These are phyloP conservation scores for Colletotrichum cereale DNA, from an alignment of 2,329 filamentous ascomycete species.

Conservation along the genomic window DNA sequence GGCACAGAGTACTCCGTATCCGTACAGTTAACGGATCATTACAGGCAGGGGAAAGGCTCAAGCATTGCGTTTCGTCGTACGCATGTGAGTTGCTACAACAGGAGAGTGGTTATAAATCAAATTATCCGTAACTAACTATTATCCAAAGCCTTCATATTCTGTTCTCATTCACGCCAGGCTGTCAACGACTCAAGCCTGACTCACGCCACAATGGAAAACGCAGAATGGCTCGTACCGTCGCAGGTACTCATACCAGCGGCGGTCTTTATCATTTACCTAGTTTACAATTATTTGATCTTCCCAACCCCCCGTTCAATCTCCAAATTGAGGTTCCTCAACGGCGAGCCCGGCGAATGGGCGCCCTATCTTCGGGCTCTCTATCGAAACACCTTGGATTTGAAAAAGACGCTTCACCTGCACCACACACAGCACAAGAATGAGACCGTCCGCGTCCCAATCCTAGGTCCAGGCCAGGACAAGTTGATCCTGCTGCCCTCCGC, in stretches of 20 bases:
- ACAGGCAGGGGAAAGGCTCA: background rate
- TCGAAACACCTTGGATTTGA: constrained; percentile 20
- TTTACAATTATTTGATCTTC: background rate
- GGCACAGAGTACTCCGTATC: background rate
- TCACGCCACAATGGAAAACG: background rate
- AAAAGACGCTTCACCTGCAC: constrained; percentile 21
- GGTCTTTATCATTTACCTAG: background rate
- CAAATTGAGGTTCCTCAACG: constrained; percentile 13
- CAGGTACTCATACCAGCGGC: background rate
- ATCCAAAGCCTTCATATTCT: background rate
- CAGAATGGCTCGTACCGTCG: background rate
- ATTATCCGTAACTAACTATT: too few species aligned
- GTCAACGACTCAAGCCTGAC: background rate
- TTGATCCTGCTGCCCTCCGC: constrained; percentile 10
- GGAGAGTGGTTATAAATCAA: too few species aligned
- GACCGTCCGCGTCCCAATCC: constrained; percentile 18
- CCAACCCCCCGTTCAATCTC: background rate
- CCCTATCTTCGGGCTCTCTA: constrained; percentile 24
- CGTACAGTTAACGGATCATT: background rate
- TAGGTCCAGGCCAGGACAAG: constrained; percentile 18
- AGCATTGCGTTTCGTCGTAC: background rate
- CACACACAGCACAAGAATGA: constrained; percentile 18
- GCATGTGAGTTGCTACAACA: background rate
- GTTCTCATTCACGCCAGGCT: background rate
- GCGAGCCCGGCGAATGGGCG: constrained; percentile 13